Base-by-base conservation (phyloP, 768 basidiomycete species). In the Leccinum boreale region DNA sequence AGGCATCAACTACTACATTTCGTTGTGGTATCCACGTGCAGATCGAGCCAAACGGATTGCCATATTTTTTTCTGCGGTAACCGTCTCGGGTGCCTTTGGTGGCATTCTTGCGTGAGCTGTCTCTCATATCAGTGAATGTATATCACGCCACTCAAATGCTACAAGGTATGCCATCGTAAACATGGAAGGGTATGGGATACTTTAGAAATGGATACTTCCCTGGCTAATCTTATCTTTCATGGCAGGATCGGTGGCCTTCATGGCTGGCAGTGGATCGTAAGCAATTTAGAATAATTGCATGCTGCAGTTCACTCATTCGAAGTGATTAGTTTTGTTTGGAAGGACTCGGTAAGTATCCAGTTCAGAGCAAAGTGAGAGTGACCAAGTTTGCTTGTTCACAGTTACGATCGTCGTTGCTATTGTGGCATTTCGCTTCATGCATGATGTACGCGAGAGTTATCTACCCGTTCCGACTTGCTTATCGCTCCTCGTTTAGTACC, bases 41-140 rank as follows among this genome's bases (percentile, higher is more conserved):
- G 85, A 87, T 63, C 79, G 85, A 46, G 84, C 81, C 14, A 73
- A 69, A 62, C 79, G 85, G 26, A 78, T 85, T 55, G 83, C 85
- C 6, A 74, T 87, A 33, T 86, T 87, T 75, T 85, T 85, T 68
- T 80, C 80, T 19, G 83, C 84, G 29, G 83, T 83, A 12, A 85
- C 83, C 2, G 64, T 81, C 46, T 79, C 84, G n/a, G 84, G 77
- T 54, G 70, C 73, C 61, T 83, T 74, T 67, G 80, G 82, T 48
- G 81, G 82, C 26, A 62, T 83, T 50, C 73, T 67, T 24, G 82
- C 81, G 55, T 82, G 66, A 42, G 42, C 6, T 4, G n/a, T n/a
- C 12, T 55, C 36, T 26, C 19, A n/a, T 8, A n/a, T 39, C n/a
- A 15, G 14, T 5, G n/a, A 19, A 42, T 42, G 10, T 7, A 9